phyloP scores from a whole-genome alignment of 2,329 filamentous ascomycete species.

The Reticulascus tulasneorum region DNA sequence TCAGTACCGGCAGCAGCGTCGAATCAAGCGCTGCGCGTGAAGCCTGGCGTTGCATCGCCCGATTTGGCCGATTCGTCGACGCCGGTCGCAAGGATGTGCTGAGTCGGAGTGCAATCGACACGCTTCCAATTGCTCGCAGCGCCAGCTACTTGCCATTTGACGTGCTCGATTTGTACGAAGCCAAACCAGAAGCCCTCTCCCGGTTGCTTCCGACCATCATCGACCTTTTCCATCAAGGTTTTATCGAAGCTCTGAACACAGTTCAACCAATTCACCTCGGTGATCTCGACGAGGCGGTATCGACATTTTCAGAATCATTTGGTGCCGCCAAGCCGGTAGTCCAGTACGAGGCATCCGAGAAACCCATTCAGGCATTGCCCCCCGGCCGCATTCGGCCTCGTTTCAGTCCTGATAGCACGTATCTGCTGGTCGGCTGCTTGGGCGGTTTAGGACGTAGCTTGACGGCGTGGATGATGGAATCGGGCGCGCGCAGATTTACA shows the following conservation, averaged over 20 bases:
- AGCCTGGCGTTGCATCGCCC: conserved; percentile 17
- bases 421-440: conserved; percentile 27
- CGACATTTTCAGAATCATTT: conserved; percentile 16
- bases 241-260: background rate
- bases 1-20: conserved; percentile 10
- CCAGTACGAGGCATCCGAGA: conserved; percentile 12
- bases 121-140: conserved; percentile 17
- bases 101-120: conserved; percentile 16
- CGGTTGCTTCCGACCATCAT: conserved; percentile 11
- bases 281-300: conserved; percentile 14
- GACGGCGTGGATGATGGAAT: conserved; percentile 27
- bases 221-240: conserved; percentile 2
- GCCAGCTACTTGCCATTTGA: conserved; percentile 21
- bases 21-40: conserved; percentile 4
- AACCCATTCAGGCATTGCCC: conserved; percentile 9
- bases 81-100: conserved; percentile 18
- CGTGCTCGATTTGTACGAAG: conserved; percentile 18
- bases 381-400: background rate
- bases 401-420: conserved; percentile 19
- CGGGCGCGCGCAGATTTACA: conserved; percentile 25
- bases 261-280: conserved; percentile 1
- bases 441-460: conserved; percentile 30
- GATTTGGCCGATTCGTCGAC: conserved; percentile 18
- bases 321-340: conserved; percentile 12
- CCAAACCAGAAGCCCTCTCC: conserved; percentile 12